These are phyloP conservation scores for Saccharomycopsis lassenensis DNA, from an alignment of 805 yeast genomes.

Conservation along the genomic window DNA sequence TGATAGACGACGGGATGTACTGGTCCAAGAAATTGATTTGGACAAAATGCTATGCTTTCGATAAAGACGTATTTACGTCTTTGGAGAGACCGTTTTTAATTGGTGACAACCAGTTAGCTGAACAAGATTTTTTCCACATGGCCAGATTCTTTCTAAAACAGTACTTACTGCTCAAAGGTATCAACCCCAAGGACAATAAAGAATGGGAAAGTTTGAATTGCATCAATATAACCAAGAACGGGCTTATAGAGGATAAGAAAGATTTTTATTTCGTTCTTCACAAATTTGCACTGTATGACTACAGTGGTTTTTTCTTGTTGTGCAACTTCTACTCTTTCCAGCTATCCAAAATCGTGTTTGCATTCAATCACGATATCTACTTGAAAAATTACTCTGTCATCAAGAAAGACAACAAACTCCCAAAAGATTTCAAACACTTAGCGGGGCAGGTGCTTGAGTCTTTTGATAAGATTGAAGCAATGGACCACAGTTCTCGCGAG, in stretches of 20 bases:
- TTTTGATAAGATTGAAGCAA: too few relatives aligned
- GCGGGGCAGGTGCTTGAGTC: background rate
- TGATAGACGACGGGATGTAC: too few relatives aligned
- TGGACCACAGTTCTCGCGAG: background rate
- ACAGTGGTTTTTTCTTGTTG: slow-evolving; percentile 8
- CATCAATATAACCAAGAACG: background rate
- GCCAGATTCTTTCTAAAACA: background rate
- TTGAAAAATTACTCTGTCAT: slow-evolving; percentile 3
- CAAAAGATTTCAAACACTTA: background rate
- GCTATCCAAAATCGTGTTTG: background rate
- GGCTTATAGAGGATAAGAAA: background rate
- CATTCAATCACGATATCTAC: slow-evolving; percentile 1
- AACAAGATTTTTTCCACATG: background rate
- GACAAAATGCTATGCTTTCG: slow-evolving; percentile 10
- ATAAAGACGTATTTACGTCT: slow-evolving; percentile 5
- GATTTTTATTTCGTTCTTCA: slow-evolving; percentile 7
- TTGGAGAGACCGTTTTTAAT: slow-evolving; percentile 7
- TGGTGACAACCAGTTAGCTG: slow-evolving; percentile 2
- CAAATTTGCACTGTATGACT: slow-evolving; percentile 7
- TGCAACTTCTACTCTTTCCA: slow-evolving; percentile 5
- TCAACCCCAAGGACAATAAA: background rate
- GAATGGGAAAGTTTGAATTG: background rate
- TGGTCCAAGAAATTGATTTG: slow-evolving; percentile 1
- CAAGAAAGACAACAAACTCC: slow-evolving; percentile 8
- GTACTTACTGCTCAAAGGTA: too few relatives aligned